Evolutionary conservation across 768 basidiomycete species (phyloP).

Genomic region (Hemileccinum rubropunctum): DNA sequence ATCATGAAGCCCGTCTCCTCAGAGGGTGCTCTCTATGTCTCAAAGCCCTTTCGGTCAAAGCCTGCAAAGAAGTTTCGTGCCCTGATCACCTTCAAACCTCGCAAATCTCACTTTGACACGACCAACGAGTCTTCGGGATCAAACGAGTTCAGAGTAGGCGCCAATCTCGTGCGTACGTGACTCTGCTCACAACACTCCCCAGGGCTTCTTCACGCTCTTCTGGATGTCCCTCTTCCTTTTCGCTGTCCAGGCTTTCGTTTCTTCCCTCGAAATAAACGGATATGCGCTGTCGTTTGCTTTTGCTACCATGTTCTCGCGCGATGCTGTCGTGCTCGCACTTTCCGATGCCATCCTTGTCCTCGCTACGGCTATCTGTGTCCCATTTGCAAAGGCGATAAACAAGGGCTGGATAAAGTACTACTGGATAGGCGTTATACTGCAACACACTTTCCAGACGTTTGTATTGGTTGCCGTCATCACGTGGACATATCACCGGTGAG

Average conservation of each 20-base stretch:
- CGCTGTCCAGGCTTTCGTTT: slow-evolving; percentile 72
- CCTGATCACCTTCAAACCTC: slow-evolving; percentile 80
- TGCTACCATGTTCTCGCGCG: slow-evolving; percentile 82
- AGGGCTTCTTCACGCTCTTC: slow-evolving; percentile 96
- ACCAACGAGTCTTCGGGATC: slow-evolving; percentile 66
- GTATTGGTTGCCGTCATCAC: slow-evolving; percentile 72
- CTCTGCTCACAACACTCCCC: slow-evolving; percentile 5
- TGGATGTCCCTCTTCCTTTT: slow-evolving; percentile 89
- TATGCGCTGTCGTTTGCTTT: slow-evolving; percentile 77
- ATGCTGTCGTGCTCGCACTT: slow-evolving; percentile 78
- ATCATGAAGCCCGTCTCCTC: slow-evolving; percentile 15
- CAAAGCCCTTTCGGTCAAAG: slow-evolving; percentile 71
- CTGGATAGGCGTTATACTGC: slow-evolving; percentile 70
- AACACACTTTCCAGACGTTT: slow-evolving; percentile 75
- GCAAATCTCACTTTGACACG: slow-evolving; percentile 83
- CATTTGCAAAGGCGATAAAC: slow-evolving; percentile 74
- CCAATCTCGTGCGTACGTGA: neutral
- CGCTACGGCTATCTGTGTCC: slow-evolving; percentile 74
- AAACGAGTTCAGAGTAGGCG: slow-evolving; percentile 79
- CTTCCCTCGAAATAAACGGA: slow-evolving; percentile 74
- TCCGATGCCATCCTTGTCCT: slow-evolving; percentile 81
- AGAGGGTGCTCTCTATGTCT: slow-evolving; percentile 69
- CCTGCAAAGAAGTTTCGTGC: slow-evolving; percentile 77
- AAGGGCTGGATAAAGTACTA: slow-evolving; percentile 82
- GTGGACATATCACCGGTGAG: slow-evolving; percentile 86